phyloP scores from a whole-genome alignment of 148 eudicot genomes.

The Chenopodium berlandieri region DNA sequence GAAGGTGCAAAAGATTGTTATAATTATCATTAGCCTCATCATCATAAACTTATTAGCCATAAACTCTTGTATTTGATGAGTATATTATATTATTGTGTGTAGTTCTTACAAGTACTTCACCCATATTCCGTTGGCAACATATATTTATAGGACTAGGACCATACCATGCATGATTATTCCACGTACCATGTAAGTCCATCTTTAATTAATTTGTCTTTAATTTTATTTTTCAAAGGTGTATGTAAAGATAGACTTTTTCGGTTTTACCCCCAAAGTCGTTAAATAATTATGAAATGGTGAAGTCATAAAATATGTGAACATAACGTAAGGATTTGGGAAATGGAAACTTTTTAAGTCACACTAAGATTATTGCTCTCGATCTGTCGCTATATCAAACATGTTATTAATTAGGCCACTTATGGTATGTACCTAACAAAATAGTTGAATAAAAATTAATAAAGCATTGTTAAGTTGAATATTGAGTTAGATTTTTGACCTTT shows the following conservation, averaged over 20 bases:
- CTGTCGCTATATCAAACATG: not conserved
- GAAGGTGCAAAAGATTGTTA: not conserved
- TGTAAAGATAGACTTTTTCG: not conserved
- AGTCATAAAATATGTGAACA: conserved; percentile 21
- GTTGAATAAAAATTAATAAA: not conserved
- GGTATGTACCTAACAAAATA: not conserved
- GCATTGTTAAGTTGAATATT: not conserved
- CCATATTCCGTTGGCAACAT: conserved; percentile 7
- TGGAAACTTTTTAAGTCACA: not conserved
- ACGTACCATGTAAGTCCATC: not conserved
- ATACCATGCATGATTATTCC: not conserved
- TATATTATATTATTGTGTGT: too few species aligned
- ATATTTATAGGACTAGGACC: conserved; percentile 13
- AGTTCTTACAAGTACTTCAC: too few species aligned
- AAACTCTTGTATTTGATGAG: not conserved
- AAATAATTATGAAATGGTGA: conserved; percentile 20
- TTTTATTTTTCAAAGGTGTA: conserved; percentile 1
- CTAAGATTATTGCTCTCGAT: not conserved
- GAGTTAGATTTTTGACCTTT: too few species aligned
- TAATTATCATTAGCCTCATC: not conserved
- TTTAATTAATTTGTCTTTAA: conserved; percentile 4
- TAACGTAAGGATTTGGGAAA: conserved; percentile 32
- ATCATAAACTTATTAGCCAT: conserved; percentile 21
- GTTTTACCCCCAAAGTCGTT: conserved; percentile 2
- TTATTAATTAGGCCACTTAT: not conserved